phyloP scores from a whole-genome alignment of 2,329 filamentous ascomycete genomes.

The Nannizziopsis arthrosporioides region DNA sequence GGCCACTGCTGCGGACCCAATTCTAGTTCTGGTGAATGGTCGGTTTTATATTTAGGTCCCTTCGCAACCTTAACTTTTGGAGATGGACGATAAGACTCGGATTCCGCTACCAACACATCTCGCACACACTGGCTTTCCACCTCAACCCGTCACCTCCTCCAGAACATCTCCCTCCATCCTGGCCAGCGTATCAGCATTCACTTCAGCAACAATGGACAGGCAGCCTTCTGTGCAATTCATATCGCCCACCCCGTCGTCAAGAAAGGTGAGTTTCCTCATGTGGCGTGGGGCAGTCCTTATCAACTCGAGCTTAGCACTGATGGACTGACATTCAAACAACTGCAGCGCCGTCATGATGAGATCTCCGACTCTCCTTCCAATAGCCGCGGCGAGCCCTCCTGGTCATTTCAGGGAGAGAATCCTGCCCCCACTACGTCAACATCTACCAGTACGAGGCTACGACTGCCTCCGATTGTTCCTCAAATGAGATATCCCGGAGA shows the following conservation, averaged over 20 bases:
- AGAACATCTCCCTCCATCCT: not conserved
- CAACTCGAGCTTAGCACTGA: slow-evolving; percentile 1
- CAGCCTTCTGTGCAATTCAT: slow-evolving; percentile 28
- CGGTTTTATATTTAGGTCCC: not conserved
- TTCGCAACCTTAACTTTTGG: slow-evolving; percentile 5
- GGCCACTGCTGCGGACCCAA: not conserved
- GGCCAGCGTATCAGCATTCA: not conserved
- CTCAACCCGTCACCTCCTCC: not conserved
- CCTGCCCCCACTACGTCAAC: not conserved
- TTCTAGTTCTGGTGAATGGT: not conserved
- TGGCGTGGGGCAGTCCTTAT: not conserved
- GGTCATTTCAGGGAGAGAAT: slow-evolving; percentile 14
- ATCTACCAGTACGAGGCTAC: slow-evolving; percentile 2
- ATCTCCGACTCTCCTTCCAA: slow-evolving; percentile 25
- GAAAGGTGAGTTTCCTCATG: slow-evolving; percentile 25
- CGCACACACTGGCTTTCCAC: not conserved
- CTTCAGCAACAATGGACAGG: slow-evolving; percentile 24
- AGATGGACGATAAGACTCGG: slow-evolving; percentile 11
- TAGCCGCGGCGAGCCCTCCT: slow-evolving; percentile 20
- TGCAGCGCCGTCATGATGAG: slow-evolving; percentile 26
- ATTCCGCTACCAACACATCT: slow-evolving; percentile 3
- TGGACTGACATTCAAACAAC: slow-evolving; percentile 16
- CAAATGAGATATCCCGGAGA: slow-evolving; percentile 38
- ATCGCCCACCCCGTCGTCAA: slow-evolving; percentile 22
- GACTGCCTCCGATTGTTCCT: slow-evolving; percentile 22